Evolutionary conservation across 1,284 basidiomycete species (phyloP).

Genomic region (Papiliotrema nemorosa): DNA sequence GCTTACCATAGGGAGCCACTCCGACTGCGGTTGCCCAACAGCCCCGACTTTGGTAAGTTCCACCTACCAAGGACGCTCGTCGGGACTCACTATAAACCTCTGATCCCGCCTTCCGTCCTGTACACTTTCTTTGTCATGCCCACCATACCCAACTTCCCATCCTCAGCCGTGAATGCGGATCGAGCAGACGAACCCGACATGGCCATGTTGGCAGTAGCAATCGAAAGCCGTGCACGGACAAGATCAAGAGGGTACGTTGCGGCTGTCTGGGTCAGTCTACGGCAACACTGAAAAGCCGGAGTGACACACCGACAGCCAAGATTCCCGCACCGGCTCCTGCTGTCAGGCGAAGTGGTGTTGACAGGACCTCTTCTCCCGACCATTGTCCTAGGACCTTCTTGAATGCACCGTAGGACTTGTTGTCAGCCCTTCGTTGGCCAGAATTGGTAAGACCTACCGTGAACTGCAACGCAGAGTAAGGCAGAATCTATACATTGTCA

Average conservation of each 20-base stretch:
- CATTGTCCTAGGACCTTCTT: conserved; percentile 61
- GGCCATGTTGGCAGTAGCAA: conserved; percentile 64
- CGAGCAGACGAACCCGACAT: conserved; percentile 54
- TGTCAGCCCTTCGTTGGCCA: too few species aligned
- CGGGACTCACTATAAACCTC: conserved; percentile 68
- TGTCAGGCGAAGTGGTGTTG: conserved; percentile 74
- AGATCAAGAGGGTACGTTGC: conserved; percentile 92
- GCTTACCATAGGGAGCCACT: conserved; percentile 76
- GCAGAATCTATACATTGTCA: conserved; percentile 36
- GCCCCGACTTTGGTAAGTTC: conserved; percentile 57
- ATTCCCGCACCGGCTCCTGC: conserved; percentile 88
- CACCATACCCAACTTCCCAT: conserved; percentile 64
- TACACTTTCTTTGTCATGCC: conserved; percentile 88
- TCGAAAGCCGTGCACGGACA: conserved; percentile 85
- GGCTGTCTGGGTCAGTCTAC: conserved; percentile 46
- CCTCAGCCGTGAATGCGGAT: conserved; percentile 31
- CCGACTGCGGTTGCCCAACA: conserved; percentile 82
- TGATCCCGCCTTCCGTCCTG: conserved; percentile 82
- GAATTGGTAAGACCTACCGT: conserved; percentile 52
- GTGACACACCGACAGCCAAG: conserved; percentile 71
- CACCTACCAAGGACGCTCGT: too few species aligned
- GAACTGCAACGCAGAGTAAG: conserved; percentile 81
- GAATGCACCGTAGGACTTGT: conserved; percentile 65
- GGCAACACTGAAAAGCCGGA: neutral
- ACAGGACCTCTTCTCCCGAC: conserved; percentile 64